Conservation (phyloP, 2,329 filamentous ascomycete species). For the Aspergillus sp. region DNA sequence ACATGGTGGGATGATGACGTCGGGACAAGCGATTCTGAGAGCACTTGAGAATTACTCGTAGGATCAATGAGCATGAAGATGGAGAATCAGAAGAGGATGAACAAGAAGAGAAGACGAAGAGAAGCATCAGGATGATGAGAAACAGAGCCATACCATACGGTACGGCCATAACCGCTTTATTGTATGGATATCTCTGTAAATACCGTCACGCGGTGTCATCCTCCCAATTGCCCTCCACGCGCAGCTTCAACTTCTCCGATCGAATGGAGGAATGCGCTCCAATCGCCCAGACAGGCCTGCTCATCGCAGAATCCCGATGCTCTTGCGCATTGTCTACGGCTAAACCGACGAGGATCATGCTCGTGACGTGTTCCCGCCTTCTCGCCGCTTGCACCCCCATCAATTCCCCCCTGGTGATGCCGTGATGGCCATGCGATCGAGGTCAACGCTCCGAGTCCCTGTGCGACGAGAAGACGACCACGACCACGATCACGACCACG, state of each 20-base stretch:
- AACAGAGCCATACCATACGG: neutral
- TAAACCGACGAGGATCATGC: neutral
- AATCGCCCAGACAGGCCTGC: neutral
- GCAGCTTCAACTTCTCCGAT: neutral
- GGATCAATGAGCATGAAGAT: neutral
- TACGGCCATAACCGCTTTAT: neutral
- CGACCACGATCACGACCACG: conserved; percentile 3
- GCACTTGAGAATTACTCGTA: neutral
- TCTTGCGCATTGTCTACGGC: too few relatives aligned
- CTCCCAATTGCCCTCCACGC: neutral
- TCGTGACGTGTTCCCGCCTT: neutral
- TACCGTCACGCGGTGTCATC: neutral
- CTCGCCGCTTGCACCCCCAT: neutral
- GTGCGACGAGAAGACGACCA: conserved; percentile 22
- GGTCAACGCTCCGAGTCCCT: conserved; percentile 32
- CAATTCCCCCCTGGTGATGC: conserved; percentile 11
- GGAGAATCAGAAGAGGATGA: neutral
- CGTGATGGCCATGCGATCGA: conserved; percentile 35
- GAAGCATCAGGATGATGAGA: neutral
- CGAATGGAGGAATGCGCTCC: neutral
- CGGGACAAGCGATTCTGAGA: neutral
- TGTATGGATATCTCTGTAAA: too few relatives aligned
- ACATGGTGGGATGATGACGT: neutral
- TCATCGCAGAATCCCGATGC: too few relatives aligned
- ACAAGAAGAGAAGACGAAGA: neutral